Base-by-base conservation (phyloP, 1,139 yeast species). In the Protomyces gravidus region DNA sequence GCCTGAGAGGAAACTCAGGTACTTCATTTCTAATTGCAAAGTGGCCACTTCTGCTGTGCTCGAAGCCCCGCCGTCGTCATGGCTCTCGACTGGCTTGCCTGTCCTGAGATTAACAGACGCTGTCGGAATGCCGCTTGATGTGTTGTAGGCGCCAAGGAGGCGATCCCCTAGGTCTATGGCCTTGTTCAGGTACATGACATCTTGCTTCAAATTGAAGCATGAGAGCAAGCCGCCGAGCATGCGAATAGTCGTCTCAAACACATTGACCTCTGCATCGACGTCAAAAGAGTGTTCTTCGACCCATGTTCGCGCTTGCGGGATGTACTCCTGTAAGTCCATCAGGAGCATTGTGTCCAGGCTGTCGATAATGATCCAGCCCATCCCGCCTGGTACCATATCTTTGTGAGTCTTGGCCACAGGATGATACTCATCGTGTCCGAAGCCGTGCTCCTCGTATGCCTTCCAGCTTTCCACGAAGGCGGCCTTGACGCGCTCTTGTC, bases 321-420 rank as follows among this genome's bases (percentile, higher is more conserved):
- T 76, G 67, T 87, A 89, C 21, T 81, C 83, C 7, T 79, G 74
- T 56, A 89, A 80, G 33, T 81, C 89, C 96, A 90, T 89, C 30
- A 90, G 67, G 75, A 83, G 78, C 76, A 90, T 73, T 0, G 97
- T 87, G 68, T 92, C 97, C 60, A 92, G 72, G 1, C 95, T 79
- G 71, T 90, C 97, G 5, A 90, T 95, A 67, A 90, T 85, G 71
- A 90, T 87, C 97, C 97, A 90, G 1, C 98, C 98, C 66, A 90
- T 73, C 1, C 97, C 97, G 61, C 78, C 72, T 5, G 84, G 84
- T 25, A 62, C 55, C 89, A 89, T 86, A 68, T 89, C 86, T 62
- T 79, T 76, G n/a, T 89, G 89, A 1, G 68, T 70, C 59, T 82
- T 80, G 13, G 78, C 70, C 19, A 86, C 69, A 0, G 97, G 88